Evolutionary conservation across 2,329 filamentous ascomycete species (phyloP).

Genomic region (Sclerotinia nivalis): DNA sequence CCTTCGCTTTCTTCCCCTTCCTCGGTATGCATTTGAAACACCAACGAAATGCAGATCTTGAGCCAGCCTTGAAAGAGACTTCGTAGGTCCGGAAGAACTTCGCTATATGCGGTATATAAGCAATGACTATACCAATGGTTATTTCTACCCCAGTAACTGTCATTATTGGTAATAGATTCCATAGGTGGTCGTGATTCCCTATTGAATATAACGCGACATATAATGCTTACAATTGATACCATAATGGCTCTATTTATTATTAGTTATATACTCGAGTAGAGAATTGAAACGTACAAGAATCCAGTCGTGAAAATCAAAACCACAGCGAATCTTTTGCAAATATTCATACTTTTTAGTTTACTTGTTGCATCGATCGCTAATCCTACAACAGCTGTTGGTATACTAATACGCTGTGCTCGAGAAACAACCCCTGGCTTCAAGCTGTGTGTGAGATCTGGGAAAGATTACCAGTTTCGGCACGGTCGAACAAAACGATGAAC

Average conservation of each 20-base stretch:
- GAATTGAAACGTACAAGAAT: not conserved
- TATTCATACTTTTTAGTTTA: not conserved
- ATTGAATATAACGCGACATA: not conserved
- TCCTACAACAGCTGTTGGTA: not conserved
- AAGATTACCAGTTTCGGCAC: too few relatives aligned
- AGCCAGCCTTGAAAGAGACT: not conserved
- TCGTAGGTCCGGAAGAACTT: not conserved
- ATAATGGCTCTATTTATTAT: not conserved
- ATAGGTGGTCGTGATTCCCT: fast-evolving
- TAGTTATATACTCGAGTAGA: too few relatives aligned
- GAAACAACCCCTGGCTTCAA: too few relatives aligned
- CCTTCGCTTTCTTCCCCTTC: not conserved
- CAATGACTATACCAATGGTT: not conserved
- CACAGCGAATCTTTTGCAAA: not conserved
- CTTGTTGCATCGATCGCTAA: not conserved
- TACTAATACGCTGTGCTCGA: not conserved
- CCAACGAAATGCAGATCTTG: not conserved
- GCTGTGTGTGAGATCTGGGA: too few relatives aligned
- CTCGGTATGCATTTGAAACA: not conserved
- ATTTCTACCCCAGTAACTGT: too few relatives aligned
- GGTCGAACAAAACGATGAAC: too few relatives aligned
- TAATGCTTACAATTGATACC: not conserved
- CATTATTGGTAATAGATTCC: not conserved
- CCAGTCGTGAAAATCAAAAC: not conserved
- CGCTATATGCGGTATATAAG: not conserved